Percentiles rank a stretch among this genome's conserved stretches.
Evolutionary conservation across 2,329 filamentous ascomycete species (phyloP).

Genomic region (Metarhizium anisopliae): DNA sequence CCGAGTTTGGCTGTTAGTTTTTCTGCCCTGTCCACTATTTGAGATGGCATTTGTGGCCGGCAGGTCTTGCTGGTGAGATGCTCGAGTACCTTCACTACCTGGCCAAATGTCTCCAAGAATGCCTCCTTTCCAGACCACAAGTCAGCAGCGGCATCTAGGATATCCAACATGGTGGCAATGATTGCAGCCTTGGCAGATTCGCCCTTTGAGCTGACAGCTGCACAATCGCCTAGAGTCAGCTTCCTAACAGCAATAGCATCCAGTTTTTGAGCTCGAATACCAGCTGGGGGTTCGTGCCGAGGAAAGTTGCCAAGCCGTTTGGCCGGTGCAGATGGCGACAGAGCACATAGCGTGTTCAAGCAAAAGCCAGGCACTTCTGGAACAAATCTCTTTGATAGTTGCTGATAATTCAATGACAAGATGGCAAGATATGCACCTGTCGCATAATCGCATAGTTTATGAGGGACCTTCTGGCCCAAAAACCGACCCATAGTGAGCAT

Average conservation of each 20-base stretch:
- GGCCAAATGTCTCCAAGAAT: conserved; percentile 71
- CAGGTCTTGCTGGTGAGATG: conserved; percentile 50
- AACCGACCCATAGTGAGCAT: conserved; percentile 78
- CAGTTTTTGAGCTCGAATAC: conserved; percentile 40
- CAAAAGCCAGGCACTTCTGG: conserved; percentile 81
- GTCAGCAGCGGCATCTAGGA: conserved; percentile 60
- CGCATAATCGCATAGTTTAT: conserved; percentile 55
- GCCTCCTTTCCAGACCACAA: conserved; percentile 66
- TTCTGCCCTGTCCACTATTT: conserved; percentile 29
- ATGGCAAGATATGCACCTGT: conserved; percentile 73
- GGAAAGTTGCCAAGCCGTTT: conserved; percentile 49
- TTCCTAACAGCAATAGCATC: conserved; percentile 35
- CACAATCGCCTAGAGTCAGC: conserved; percentile 51
- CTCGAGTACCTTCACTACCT: conserved; percentile 47
- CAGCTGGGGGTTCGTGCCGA: conserved; percentile 43
- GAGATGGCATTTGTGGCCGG: conserved; percentile 38
- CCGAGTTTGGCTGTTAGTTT: conserved; percentile 38
- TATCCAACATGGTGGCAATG: conserved; percentile 50
- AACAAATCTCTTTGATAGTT: conserved; percentile 74
- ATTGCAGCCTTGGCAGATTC: conserved; percentile 46
- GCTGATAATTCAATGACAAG: conserved; percentile 74
- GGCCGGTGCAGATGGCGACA: conserved; percentile 47
- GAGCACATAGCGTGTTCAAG: conserved; percentile 60
- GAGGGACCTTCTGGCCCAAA: conserved; percentile 67
- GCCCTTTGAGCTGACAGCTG: conserved; percentile 16